Base-by-base conservation (phyloP, 495 filamentous ascomycete genomes). In the Pyrenula massariospora region DNA sequence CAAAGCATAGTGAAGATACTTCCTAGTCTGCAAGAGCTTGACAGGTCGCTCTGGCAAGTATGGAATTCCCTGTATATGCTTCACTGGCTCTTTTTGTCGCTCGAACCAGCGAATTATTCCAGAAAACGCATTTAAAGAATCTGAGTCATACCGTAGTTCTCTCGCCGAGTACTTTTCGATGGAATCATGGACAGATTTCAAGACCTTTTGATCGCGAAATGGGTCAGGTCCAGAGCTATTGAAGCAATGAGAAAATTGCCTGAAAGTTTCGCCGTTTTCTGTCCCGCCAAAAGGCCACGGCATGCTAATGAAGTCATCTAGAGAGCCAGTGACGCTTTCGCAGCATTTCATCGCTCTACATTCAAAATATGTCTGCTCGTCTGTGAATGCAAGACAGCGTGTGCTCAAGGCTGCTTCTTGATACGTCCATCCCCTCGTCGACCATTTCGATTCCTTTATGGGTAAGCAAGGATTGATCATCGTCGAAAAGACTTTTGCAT, bases 361-460 rank as follows among this genome's bases (percentile, higher is more conserved):
- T 31, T 70, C 65, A 25, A 68, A 73, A 49, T 67, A 70, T 21
- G 65, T 22, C 24, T 72, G 68, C 2, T 61, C 19, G 10, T 69
- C 60, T 0, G 59, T 64, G 50, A 73, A 68, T 24, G 63, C 60
- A 2, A 72, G 53, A 0, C 65, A 56, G 0, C 69, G 60, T 19
- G 56, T 56, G 3, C 62, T 65, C 12, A 70, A 56, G 3, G 70
- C 20, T 0, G 56, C 66, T 57, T 73, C 68, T 57, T 74, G 71
- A 54, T 61, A 70, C 1, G 70, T 72, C 69, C 70, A 73, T 2
- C 59, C 70, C 57, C 70, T 57, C 5, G 58, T 66, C 1, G 22
- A 20, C 68, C 66, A 70, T 2, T 52, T 52, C 0, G 62, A 66
- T 0, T 56, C 48, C 12, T 42, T 3, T 3, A 49, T 22, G 0